Evolutionary conservation across 345 rosid genomes (phyloP).

Genomic region (Rhodamnia argentea): DNA sequence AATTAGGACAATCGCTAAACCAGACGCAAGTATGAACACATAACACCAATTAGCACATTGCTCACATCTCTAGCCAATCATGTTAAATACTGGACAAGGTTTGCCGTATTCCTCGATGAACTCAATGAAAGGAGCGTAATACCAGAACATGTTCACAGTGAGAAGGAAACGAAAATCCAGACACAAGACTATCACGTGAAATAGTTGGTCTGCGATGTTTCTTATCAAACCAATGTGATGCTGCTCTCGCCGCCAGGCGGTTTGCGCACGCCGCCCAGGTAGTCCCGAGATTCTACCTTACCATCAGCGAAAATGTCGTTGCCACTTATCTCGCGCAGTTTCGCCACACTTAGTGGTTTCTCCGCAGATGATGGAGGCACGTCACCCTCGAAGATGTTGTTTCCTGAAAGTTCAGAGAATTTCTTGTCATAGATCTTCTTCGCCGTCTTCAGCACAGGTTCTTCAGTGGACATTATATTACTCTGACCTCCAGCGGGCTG

Average conservation of each 20-base stretch:
- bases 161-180: neutral
- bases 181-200: neutral
- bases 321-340: conserved; percentile 76
- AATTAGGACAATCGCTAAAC: neutral
- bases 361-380: conserved; percentile 42
- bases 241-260: conserved; percentile 97
- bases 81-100: neutral
- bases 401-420: conserved; percentile 73
- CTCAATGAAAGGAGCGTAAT: neutral
- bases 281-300: conserved; percentile 79
- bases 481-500: conserved; percentile 41
- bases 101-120: neutral
- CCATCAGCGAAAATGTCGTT: conserved; percentile 84
- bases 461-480: conserved; percentile 16
- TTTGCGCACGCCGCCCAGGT: conserved; percentile 87
- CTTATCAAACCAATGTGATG: conserved; percentile 67
- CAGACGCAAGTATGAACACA: neutral
- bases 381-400: conserved; percentile 72
- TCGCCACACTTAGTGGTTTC: conserved; percentile 61
- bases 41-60: neutral
- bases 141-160: neutral
- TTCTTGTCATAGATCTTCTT: conserved; percentile 82
- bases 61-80: neutral
- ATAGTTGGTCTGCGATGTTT: neutral
- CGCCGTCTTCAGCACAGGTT: conserved; percentile 53